phyloP scores from a whole-genome alignment of 495 filamentous ascomycete species.

The Daldinia grandis region DNA sequence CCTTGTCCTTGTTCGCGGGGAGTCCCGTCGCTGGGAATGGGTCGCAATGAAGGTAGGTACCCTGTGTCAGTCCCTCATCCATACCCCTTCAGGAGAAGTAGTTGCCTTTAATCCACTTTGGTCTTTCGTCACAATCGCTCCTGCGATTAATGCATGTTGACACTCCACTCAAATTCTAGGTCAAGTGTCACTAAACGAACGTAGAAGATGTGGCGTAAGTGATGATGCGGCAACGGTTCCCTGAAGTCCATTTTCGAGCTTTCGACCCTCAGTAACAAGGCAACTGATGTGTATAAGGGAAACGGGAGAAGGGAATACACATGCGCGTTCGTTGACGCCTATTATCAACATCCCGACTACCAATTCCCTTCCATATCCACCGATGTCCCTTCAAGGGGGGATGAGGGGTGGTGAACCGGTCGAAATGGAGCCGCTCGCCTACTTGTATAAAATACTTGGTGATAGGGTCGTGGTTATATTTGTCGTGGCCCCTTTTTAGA shows the following conservation, averaged over 20 bases:
- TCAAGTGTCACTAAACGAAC: neutral
- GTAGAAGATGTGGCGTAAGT: neutral
- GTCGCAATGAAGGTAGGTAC: neutral
- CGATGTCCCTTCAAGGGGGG: neutral
- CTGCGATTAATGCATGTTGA: neutral
- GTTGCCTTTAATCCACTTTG: neutral
- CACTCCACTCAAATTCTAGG: neutral
- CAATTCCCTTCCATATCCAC: neutral
- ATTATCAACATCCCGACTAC: neutral
- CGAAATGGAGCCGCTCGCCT: neutral
- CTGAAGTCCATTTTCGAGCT: neutral
- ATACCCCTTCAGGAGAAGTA: neutral
- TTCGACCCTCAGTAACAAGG: neutral
- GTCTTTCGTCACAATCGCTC: neutral
- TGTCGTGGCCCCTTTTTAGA: neutral
- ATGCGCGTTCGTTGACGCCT: neutral
- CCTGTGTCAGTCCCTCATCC: neutral
- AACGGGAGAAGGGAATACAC: neutral
- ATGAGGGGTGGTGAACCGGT: neutral
- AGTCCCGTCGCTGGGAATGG: neutral
- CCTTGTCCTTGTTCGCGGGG: neutral
- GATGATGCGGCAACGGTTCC: neutral
- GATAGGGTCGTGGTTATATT: neutral
- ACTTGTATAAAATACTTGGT: neutral
- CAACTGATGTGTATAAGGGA: neutral